Percentiles rank a stretch among this genome's conserved stretches.
phyloP scores from a whole-genome alignment of 176 grass and related monocot species.

The Oryza punctata region DNA sequence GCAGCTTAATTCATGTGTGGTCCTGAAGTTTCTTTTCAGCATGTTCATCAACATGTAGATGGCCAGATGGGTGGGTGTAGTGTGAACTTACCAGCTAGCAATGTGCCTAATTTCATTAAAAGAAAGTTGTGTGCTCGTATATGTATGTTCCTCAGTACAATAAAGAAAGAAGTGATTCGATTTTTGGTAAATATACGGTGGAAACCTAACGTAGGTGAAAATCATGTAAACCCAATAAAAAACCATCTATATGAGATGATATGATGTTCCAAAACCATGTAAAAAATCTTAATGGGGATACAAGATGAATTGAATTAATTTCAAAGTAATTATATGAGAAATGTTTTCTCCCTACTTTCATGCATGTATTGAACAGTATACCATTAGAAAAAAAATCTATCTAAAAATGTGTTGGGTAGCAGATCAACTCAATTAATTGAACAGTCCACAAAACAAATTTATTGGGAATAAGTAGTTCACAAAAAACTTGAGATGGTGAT shows the following conservation, averaged over 20 bases:
- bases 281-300: neutral
- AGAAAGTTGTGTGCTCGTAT: neutral
- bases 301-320: neutral
- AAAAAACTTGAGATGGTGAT: neutral
- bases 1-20: constrained; percentile 8
- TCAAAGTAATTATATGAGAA: neutral
- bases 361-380: neutral
- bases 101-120: neutral
- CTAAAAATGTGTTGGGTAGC: too few relatives aligned
- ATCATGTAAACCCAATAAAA: too few relatives aligned
- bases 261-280: too few relatives aligned
- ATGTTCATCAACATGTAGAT: neutral
- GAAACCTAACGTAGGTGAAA: too few relatives aligned
- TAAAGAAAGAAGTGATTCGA: too few relatives aligned
- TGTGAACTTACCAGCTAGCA: neutral
- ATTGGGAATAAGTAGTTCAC: neutral
- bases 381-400: too few relatives aligned
- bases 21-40: constrained; percentile 11
- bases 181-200: too few relatives aligned
- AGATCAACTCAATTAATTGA: too few relatives aligned
- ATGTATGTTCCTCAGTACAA: too few relatives aligned
- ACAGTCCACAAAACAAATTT: too few relatives aligned
- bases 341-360: neutral
- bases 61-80: neutral
- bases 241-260: too few relatives aligned